Evolutionary conservation across 169 alveolate species (phyloP).

Genomic region (Toxoplasma gondii): DNA sequence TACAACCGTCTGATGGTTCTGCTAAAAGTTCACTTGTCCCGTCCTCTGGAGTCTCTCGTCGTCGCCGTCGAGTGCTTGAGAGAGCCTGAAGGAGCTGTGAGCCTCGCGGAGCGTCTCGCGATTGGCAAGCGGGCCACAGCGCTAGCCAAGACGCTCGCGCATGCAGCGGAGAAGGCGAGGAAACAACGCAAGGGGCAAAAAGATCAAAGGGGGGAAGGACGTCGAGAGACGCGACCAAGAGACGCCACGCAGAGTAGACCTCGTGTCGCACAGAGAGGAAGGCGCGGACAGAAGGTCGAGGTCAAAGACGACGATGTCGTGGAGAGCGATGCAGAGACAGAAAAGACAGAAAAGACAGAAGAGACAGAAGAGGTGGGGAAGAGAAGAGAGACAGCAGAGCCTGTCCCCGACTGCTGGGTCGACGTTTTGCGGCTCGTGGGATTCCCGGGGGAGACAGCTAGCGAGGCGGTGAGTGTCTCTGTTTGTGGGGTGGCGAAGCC

Average conservation of each 20-base stretch:
- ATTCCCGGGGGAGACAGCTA: background rate
- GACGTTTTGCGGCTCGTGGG: background rate
- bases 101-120: slow-evolving; percentile 27
- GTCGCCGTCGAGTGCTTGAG: slow-evolving; percentile 38
- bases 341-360: too few species aligned
- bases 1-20: slow-evolving; percentile 52
- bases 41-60: slow-evolving; percentile 17
- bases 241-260: background rate
- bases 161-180: background rate
- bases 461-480: background rate
- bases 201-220: background rate
- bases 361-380: too few species aligned
- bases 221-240: background rate
- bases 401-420: background rate
- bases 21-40: slow-evolving; percentile 36
- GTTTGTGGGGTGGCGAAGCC: background rate
- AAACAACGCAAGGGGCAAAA: background rate
- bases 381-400: background rate
- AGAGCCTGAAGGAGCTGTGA: background rate
- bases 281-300: background rate
- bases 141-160: background rate
- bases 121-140: background rate
- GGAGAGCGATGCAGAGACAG: background rate
- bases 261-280: background rate
- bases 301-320: background rate